Evolutionary conservation across 768 basidiomycete genomes (phyloP).

Genomic region (Leccinum aurantiacum): DNA sequence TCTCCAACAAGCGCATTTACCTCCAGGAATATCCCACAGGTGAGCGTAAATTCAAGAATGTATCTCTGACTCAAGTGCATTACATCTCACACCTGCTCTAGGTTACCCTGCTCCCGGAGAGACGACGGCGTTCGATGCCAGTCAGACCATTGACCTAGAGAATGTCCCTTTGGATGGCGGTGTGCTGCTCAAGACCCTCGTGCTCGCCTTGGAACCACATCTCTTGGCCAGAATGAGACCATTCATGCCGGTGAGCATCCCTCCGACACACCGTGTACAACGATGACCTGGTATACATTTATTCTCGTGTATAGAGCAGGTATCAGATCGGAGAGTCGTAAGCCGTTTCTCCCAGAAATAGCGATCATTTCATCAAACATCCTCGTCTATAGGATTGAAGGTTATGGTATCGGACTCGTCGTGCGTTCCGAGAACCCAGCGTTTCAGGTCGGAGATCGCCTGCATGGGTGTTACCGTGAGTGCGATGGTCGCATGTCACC

Average conservation of each 20-base stretch:
- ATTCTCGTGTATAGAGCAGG: constrained; percentile 10
- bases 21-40: constrained; percentile 33
- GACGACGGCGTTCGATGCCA: constrained; percentile 45
- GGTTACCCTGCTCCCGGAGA: constrained; percentile 34
- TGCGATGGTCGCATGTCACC: constrained; percentile 5
- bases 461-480: constrained; percentile 28
- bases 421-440: constrained; percentile 17
- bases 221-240: constrained; percentile 39
- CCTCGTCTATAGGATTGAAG: constrained; percentile 10
- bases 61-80: not conserved
- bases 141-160: constrained; percentile 50
- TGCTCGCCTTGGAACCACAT: constrained; percentile 48
- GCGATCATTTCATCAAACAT: not conserved
- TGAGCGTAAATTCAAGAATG: not conserved
- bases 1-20: constrained; percentile 37
- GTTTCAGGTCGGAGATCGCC: constrained; percentile 16
- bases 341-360: not conserved
- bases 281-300: not conserved
- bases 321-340: constrained; percentile 7
- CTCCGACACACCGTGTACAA: constrained; percentile 23
- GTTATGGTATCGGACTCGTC: constrained; percentile 40
- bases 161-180: constrained; percentile 45
- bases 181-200: constrained; percentile 50
- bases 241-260: constrained; percentile 34
- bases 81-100: not conserved